phyloP scores from a whole-genome alignment of 1,139 yeast genomes.

The Petasospora fabianii region DNA sequence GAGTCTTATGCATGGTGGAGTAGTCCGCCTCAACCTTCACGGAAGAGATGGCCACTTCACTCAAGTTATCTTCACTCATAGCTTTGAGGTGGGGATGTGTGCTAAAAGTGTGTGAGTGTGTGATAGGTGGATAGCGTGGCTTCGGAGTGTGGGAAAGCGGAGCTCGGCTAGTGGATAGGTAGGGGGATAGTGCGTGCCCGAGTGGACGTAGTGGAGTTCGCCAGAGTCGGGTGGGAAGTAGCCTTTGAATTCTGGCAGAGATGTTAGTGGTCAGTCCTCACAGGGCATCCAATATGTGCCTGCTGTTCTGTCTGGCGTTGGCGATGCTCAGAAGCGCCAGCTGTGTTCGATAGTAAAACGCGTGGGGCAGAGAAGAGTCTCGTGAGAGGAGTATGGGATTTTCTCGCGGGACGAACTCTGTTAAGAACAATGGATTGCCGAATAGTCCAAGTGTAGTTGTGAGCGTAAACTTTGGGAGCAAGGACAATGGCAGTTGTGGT shows the following conservation, averaged over 20 bases:
- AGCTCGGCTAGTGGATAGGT: constrained; percentile 2
- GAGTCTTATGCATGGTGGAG: constrained; percentile 32
- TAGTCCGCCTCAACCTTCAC: constrained; percentile 31
- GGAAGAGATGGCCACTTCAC: constrained; percentile 31
- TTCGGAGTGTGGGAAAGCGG: constrained; percentile 1
- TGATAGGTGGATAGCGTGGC: constrained; percentile 1
- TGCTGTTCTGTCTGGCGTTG: constrained; percentile 1
- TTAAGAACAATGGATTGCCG: too few species aligned
- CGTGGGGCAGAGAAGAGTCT: too few species aligned
- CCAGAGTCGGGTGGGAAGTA: constrained; percentile 12
- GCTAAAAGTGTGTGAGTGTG: constrained; percentile 2
- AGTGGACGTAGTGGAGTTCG: constrained; percentile 11
- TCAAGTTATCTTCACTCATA: constrained; percentile 38
- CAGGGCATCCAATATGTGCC: constrained; percentile 1
- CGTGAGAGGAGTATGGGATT: too few species aligned
- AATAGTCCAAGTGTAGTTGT: too few species aligned
- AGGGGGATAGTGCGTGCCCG: constrained; percentile 7
- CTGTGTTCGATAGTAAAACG: too few species aligned
- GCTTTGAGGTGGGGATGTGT: constrained; percentile 6
- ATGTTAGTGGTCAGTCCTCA: constrained; percentile 4
- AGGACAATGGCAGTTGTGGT: too few species aligned
- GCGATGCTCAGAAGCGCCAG: background rate
- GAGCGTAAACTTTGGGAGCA: background rate
- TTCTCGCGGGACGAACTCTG: too few species aligned
- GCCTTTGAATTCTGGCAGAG: constrained; percentile 17